Evolutionary conservation across 805 yeast species (phyloP).

Genomic region (Barnettozyma populi): DNA sequence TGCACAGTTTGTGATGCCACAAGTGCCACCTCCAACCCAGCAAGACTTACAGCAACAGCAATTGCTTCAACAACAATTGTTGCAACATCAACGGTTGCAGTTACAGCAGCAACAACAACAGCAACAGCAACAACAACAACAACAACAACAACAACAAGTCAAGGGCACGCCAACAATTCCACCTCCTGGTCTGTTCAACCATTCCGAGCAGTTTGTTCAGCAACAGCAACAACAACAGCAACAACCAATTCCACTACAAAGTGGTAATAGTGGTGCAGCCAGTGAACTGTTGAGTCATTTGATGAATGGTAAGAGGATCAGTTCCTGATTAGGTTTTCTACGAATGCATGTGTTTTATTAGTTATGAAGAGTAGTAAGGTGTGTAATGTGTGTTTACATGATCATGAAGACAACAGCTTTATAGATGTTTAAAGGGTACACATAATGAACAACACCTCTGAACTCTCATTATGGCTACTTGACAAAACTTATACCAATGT

Average conservation of each 20-base stretch:
- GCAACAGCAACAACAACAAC: slow-evolving; percentile 26
- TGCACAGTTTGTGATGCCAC: slow-evolving; percentile 20
- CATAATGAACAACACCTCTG: too few relatives aligned
- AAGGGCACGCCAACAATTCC: slow-evolving; percentile 34
- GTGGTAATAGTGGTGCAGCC: slow-evolving; percentile 43
- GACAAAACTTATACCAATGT: neutral
- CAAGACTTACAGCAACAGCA: slow-evolving; percentile 22
- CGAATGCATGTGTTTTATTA: neutral
- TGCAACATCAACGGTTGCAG: slow-evolving; percentile 26
- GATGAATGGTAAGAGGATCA: slow-evolving; percentile 66
- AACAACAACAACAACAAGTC: slow-evolving; percentile 30
- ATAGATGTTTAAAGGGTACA: too few relatives aligned
- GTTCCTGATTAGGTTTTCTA: slow-evolving; percentile 21
- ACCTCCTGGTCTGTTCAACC: slow-evolving; percentile 62
- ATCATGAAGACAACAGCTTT: too few relatives aligned
- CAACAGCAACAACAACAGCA: slow-evolving; percentile 17
- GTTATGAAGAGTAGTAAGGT: neutral
- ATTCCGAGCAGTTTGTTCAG: slow-evolving; percentile 12
- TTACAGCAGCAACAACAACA: slow-evolving; percentile 17
- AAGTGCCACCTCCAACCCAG: slow-evolving; percentile 6
- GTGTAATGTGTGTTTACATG: too few relatives aligned
- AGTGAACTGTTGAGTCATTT: slow-evolving; percentile 79
- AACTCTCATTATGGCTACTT: neutral
- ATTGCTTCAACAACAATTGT: slow-evolving; percentile 24
- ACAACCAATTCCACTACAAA: slow-evolving; percentile 13